A percentile compares a stretch with the other conserved stretches of the same genome.
Conservation (phyloP, 2,329 filamentous ascomycete genomes). For the Fusarium neocosmosporiellum region DNA sequence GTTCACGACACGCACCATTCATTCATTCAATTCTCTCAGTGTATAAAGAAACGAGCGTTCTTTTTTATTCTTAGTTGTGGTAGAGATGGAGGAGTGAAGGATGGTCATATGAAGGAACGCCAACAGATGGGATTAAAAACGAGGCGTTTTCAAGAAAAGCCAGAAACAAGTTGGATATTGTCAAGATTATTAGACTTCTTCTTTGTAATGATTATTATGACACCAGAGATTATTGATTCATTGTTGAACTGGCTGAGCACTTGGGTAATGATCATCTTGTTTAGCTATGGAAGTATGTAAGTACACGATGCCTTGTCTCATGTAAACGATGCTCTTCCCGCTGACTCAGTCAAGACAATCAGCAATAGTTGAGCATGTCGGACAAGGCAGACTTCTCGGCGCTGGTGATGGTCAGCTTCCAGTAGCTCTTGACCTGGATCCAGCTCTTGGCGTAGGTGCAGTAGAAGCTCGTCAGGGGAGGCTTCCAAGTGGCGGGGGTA, state of each 20-base stretch:
- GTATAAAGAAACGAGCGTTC: conserved; percentile 32
- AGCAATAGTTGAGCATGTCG: conserved; percentile 52
- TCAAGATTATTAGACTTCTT: conserved; percentile 32
- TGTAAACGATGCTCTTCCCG: not conserved
- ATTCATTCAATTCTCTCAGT: conserved; percentile 32
- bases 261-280: not conserved
- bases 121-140: conserved; percentile 6
- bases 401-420: conserved; percentile 73
- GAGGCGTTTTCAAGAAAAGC: conserved; percentile 17
- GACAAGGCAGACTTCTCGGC: conserved; percentile 77
- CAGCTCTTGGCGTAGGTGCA: conserved; percentile 84
- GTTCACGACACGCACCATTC: conserved; percentile 20
- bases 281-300: not conserved
- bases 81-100: not conserved
- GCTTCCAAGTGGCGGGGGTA: conserved; percentile 82
- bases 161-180: conserved; percentile 22
- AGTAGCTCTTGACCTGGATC: conserved; percentile 82
- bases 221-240: conserved; percentile 6
- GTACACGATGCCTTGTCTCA: not conserved
- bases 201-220: conserved; percentile 33
- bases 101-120: conserved; percentile 17
- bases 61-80: conserved; percentile 11
- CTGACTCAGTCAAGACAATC: not conserved
- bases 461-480: conserved; percentile 73
- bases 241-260: not conserved